Evolutionary conservation across 2,329 filamentous ascomycete species (phyloP).

Genomic region (Curvularia eragrostidis): DNA sequence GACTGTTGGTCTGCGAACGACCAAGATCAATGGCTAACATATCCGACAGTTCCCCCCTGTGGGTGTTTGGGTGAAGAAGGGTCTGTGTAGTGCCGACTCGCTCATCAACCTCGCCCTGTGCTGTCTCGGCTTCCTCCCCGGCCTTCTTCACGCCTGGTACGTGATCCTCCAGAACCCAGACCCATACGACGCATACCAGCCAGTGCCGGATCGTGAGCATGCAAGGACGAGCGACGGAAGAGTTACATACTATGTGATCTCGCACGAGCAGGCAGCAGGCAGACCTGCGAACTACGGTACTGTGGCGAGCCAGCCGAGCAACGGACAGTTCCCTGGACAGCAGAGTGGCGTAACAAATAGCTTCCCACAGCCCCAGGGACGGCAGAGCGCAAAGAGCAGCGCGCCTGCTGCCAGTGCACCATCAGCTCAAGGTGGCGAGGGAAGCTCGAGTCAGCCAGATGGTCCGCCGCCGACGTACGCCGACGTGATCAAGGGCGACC

Average conservation of each 20-base stretch:
- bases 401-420: slow-evolving; percentile 19
- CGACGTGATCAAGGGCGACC: slow-evolving; percentile 85
- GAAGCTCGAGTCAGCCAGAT: slow-evolving; percentile 43
- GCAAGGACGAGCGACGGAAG: slow-evolving; percentile 38
- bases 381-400: slow-evolving; percentile 22
- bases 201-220: slow-evolving; percentile 61
- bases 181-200: slow-evolving; percentile 66
- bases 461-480: slow-evolving; percentile 82
- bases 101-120: slow-evolving; percentile 95
- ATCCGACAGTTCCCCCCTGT: slow-evolving; percentile 16
- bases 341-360: slow-evolving; percentile 44
- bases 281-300: slow-evolving; percentile 51
- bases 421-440: slow-evolving; percentile 31
- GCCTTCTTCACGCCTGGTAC: slow-evolving; percentile 96
- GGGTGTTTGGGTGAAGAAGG: slow-evolving; percentile 93
- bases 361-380: slow-evolving; percentile 38
- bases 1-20: slow-evolving; percentile 1
- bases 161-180: slow-evolving; percentile 93
- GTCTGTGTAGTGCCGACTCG: slow-evolving; percentile 89
- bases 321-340: slow-evolving; percentile 53
- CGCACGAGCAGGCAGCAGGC: slow-evolving; percentile 49
- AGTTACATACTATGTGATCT: slow-evolving; percentile 38
- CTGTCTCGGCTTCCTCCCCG: slow-evolving; percentile 67
- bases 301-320: slow-evolving; percentile 46
- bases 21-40: slow-evolving; percentile 8